A percentile compares a stretch with the other conserved stretches of the same genome.
phyloP scores from a whole-genome alignment of 2,329 filamentous ascomycete genomes.

The Thelonectria discophora region DNA sequence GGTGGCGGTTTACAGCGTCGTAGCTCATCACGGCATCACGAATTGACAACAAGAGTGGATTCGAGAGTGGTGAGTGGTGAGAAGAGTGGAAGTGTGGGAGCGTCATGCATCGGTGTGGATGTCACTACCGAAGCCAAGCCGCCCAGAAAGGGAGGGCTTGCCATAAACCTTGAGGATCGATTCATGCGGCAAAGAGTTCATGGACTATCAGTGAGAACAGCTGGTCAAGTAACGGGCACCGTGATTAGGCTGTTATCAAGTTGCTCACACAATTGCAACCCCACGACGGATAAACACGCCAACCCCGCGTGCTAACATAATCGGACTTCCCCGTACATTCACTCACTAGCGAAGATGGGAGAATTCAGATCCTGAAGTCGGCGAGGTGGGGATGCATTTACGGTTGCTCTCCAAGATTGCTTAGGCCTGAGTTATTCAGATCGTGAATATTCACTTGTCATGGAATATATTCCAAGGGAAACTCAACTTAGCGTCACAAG shows the following conservation, averaged over 20 bases:
- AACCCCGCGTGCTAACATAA: slow-evolving; percentile 6
- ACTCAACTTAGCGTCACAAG: no score
- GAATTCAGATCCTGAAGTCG: not conserved
- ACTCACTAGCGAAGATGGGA: not conserved
- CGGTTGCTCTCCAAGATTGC: no score
- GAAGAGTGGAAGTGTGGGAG: slow-evolving; percentile 4
- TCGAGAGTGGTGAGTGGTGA: not conserved
- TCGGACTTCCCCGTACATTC: not conserved
- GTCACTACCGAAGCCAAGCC: not conserved
- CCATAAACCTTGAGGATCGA: not conserved
- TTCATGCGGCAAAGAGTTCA: not conserved
- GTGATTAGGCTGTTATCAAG: not conserved
- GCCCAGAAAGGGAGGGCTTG: not conserved
- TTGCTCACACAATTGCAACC: slow-evolving; percentile 7
- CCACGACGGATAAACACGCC: slow-evolving; percentile 13
- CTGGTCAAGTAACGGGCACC: not conserved
- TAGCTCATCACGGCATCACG: no score
- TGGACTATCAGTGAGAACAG: not conserved
- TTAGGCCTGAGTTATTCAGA: no score
- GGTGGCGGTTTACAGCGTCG: slow-evolving; percentile 9
- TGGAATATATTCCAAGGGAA: no score
- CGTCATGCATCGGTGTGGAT: not conserved
- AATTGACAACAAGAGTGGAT: not conserved
- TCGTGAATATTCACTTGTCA: no score
- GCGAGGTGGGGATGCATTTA: no score